Percentiles rank a stretch among this genome's conserved stretches.
Conservation (phyloP, 2,329 filamentous ascomycete genomes). For the Aspergillus aculeatus region DNA sequence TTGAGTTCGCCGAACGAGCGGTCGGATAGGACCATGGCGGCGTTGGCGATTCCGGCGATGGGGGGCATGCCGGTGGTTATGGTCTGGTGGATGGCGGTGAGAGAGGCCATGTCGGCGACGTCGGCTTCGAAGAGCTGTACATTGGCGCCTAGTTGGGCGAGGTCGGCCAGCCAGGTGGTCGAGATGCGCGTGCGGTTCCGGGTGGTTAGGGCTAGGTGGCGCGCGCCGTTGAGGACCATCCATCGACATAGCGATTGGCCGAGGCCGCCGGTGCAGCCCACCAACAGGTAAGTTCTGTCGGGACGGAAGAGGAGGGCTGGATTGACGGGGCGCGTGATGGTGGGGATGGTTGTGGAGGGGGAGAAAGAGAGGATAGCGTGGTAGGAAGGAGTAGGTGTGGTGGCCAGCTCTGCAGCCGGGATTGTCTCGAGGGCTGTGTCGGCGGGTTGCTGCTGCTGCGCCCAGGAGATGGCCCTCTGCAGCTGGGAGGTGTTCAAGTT, state of each 20-base stretch:
- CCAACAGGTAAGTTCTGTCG: slow-evolving; percentile 27
- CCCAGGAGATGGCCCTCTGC: no score
- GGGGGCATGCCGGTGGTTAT: slow-evolving; percentile 28
- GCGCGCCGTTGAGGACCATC: slow-evolving; percentile 25
- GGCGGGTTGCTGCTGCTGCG: no score
- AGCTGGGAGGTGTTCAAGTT: no score
- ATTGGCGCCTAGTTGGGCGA: slow-evolving; percentile 1
- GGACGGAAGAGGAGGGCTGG: slow-evolving; percentile 10
- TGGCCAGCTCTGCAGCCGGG: no score
- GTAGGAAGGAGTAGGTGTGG: background rate
- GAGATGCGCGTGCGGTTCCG: slow-evolving; percentile 22
- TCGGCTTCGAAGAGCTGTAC: slow-evolving; percentile 2
- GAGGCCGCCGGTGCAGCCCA: slow-evolving; percentile 25
- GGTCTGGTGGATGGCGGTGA: slow-evolving; percentile 14
- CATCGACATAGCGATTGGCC: slow-evolving; percentile 25
- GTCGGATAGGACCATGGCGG: slow-evolving; percentile 38
- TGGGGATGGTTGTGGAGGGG: background rate
- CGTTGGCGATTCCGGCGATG: slow-evolving; percentile 36
- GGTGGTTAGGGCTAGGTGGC: slow-evolving; percentile 25
- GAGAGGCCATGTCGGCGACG: slow-evolving; percentile 2
- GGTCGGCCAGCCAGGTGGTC: slow-evolving; percentile 3
- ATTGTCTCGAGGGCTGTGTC: no score
- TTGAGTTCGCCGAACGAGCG: background rate
- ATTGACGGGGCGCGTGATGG: background rate
- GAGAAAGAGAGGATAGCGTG: background rate